Evolutionary conservation across 2,329 filamentous ascomycete species (phyloP), one percentile per base, ranked within the genome.

Genomic region (Phialocephala sp.): DNA sequence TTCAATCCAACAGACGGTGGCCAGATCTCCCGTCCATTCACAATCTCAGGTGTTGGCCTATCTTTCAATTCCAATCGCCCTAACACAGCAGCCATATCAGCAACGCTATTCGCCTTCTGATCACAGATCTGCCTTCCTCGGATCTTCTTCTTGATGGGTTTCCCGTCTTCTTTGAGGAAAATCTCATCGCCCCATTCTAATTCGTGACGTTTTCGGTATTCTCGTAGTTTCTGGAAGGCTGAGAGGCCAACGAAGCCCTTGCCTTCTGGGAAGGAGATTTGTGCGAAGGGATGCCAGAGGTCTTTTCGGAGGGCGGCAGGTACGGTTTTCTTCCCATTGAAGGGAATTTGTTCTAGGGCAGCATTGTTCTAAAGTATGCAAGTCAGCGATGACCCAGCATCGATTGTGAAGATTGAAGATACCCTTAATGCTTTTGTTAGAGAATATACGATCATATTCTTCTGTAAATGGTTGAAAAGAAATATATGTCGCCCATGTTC

Each of bases 261-360:
- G 52, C 84, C 54, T 77, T 66, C 15, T 11, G 24, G 52, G 74
- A 91, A 87, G 73, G 83, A 79, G 67, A 91, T 85, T 68, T 83
- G 78, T 59, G 87, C 87, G 72, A 90, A 79, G 8, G 86, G 85
- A 39, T 80, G 79, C 88, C 89, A 91, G 78, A 87, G 86, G 79
- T 91, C 89, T 77, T 87, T 89, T 65, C 89, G 87, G 45, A 91
- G 79, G 72, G 85, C 86, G 62, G 83, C 76, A 1, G 87, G 87
- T 69, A 86, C 84, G 56, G 85, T 83, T 78, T 91, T 90, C 76
- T 90, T 91, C 77, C 88, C 88, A 69, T 87, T 87, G 80, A 85
- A 91, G 57, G 86, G 84, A 66, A 91, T 77, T 74, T 89, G 86
- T 72, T 83, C 81, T 69, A 88, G 77, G 56, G 81, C 79, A 66